Percentiles rank a stretch among this genome's conserved stretches.
Evolutionary conservation across 805 yeast species (phyloP).

Genomic region (Nakazawaea holstii): DNA sequence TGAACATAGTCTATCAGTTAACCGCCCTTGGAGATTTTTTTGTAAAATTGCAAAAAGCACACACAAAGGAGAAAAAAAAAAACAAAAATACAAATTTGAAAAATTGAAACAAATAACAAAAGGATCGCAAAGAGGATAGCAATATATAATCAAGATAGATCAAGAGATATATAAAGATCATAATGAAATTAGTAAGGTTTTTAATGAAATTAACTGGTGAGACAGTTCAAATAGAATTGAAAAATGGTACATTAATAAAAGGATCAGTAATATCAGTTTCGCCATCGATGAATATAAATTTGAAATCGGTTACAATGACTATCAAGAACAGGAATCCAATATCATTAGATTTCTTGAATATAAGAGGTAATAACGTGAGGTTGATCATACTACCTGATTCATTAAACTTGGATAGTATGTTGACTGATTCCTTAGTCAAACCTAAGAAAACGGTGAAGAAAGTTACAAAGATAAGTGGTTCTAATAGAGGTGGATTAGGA

Average conservation of each 20-base stretch:
- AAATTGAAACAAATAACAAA: neutral
- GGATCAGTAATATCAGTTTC: conserved; percentile 84
- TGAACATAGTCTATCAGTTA: too few species aligned
- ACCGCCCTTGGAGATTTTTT: too few species aligned
- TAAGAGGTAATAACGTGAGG: conserved; percentile 87
- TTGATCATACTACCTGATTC: conserved; percentile 83
- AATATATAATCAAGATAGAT: too few species aligned
- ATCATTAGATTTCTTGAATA: conserved; percentile 68
- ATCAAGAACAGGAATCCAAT: conserved; percentile 66
- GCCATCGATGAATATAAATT: conserved; percentile 84
- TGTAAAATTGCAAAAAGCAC: too few species aligned
- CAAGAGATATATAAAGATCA: neutral
- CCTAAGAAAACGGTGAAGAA: conserved; percentile 25
- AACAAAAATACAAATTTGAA: neutral
- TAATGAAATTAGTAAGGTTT: conserved; percentile 68
- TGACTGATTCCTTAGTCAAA: conserved; percentile 45
- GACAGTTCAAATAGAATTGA: conserved; percentile 84
- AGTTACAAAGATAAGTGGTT: conserved; percentile 11
- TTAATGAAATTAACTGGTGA: conserved; percentile 82
- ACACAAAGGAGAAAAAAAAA: too few species aligned
- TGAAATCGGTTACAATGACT: conserved; percentile 77
- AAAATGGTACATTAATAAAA: conserved; percentile 81
- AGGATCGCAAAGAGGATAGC: neutral
- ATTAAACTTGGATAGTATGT: conserved; percentile 60
- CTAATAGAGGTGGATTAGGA: conserved; percentile 11